These are phyloP conservation scores for Aspergillus homomorphus DNA, from an alignment of 495 filamentous ascomycete genomes.

Conservation along the genomic window DNA sequence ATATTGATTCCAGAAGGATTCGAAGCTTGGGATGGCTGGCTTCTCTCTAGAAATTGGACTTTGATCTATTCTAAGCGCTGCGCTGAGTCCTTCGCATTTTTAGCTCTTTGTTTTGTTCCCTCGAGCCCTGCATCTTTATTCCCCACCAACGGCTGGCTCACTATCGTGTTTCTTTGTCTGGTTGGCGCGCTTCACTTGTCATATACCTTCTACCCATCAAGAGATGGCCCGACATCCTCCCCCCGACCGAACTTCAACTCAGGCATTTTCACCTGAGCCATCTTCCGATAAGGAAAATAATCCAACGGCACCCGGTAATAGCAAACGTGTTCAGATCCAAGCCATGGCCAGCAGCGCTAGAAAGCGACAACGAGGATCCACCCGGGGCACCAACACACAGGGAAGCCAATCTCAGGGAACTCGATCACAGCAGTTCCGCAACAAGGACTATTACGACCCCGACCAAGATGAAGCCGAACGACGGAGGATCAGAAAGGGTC, in stretches of 20 bases:
- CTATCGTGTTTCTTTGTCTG: slow-evolving; percentile 4
- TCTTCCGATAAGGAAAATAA: slow-evolving; percentile 63
- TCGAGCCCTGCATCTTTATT: background rate
- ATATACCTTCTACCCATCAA: slow-evolving; percentile 10
- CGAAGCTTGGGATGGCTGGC: too few relatives aligned
- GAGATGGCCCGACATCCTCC: slow-evolving; percentile 32
- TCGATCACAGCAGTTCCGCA: slow-evolving; percentile 24
- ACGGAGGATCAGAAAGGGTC: slow-evolving; percentile 60
- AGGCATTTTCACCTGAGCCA: slow-evolving; percentile 35
- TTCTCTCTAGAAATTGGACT: background rate
- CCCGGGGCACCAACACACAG: slow-evolving; percentile 30
- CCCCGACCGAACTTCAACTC: slow-evolving; percentile 24
- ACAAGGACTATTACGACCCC: slow-evolving; percentile 71
- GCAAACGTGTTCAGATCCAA: slow-evolving; percentile 26
- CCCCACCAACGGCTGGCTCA: background rate
- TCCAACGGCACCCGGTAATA: slow-evolving; percentile 11
- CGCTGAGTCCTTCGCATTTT: background rate
- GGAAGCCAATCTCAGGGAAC: slow-evolving; percentile 26
- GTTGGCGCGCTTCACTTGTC: slow-evolving; percentile 6
- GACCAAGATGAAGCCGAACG: slow-evolving; percentile 82
- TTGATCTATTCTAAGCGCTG: background rate
- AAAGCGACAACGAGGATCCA: slow-evolving; percentile 45
- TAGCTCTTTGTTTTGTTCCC: background rate
- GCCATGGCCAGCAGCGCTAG: slow-evolving; percentile 30
- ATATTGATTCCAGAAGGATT: too few relatives aligned